Evolutionary conservation across 129 eudicot species (phyloP), one percentile per base, ranked within the genome.

Genomic region (Flaveria ramosissima): DNA sequence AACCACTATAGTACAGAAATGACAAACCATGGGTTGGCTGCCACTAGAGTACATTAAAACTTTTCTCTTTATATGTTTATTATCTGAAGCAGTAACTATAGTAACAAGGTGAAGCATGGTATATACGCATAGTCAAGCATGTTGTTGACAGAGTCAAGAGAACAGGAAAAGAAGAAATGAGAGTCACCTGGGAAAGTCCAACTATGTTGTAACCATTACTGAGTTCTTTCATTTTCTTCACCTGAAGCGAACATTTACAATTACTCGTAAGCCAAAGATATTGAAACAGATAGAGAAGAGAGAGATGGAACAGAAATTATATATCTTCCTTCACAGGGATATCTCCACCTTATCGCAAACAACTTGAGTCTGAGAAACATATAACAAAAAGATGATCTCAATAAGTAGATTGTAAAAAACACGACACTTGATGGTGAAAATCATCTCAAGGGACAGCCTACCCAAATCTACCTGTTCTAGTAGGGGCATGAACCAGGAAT

Each of bases 401-500:
- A 41, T 30, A 24, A 32, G 72, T 50, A 57, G 17, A 47, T 27
- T 32, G 42, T 53, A 59, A 6, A 6, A 50, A 9, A 19, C 66
- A 73, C 50, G 39, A 73, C 59, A 61, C 41, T 26, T 42, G 53
- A 10, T 36, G 12, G 17, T 36, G 39, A 9, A 67, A 15, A 74
- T 61, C 53, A 62, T 20, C 30, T 66, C 75, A 47, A 62, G 65
- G n/a, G 23, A 15, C 55, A 45, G 20, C 15, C 46, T n/a, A 19
- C 24, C 8, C 21, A 57, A 51, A 36, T 70, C 41, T 82, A 90
- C 98, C 91, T 93, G 98, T 66, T 90, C 91, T 41, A 82, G 76
- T 42, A 93, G 84, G 56, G 97, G 89, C 90, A 65, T 93, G 80
- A 90, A 90, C 98, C 98, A 93, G 70, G 98, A 93, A 85, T 88